Base-by-base conservation (phyloP, 1,139 yeast species). In the Yamadazyma sp. region DNA sequence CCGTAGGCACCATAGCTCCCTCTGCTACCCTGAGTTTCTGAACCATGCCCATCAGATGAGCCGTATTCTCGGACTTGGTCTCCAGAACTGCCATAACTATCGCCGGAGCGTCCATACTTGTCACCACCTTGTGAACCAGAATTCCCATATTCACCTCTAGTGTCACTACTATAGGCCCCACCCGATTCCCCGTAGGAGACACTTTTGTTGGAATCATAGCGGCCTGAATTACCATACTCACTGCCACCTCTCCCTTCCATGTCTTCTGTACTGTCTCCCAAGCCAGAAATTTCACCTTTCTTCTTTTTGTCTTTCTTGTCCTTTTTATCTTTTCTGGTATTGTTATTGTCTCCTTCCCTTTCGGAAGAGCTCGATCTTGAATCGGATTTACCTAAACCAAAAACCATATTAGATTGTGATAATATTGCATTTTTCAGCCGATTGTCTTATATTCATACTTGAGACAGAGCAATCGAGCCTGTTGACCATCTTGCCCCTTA, bases 301-400 rank as follows among this genome's bases (percentile, higher is more conserved):
- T 25, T 25, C 10, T 13, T 25, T 14, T 25, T 25, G 16, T 56
- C 50, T 25, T 25, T 25, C 26, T 23, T 23, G 9, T 23, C 13
- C n/a, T 23, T 23, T 11, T 23, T 23, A 6, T 57, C 50, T 26
- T 56, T 54, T 38, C 51, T 54, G 15, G 56, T 48, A 33, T 40
- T 30, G 28, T 29, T 29, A 13, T 17, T 14, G 18, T 18, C 24
- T 10, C 23, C 25, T 18, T 27, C 24, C 17, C 22, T 38, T 29
- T 21, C 35, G 20, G 40, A 37, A 22, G 43, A 40, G 27, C 35
- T 33, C 12, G 43, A 40, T 31, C 35, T 36, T 33, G 39, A 37
- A 29, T 42, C 41, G 24, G 35, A 36, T 17, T 31, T 26, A 28
- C 49, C 51, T 30, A 47, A 44, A 13, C 49, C 49, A 34, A 47